phyloP scores from a whole-genome alignment of 2,329 filamentous ascomycete species.

The Ustulina deusta region DNA sequence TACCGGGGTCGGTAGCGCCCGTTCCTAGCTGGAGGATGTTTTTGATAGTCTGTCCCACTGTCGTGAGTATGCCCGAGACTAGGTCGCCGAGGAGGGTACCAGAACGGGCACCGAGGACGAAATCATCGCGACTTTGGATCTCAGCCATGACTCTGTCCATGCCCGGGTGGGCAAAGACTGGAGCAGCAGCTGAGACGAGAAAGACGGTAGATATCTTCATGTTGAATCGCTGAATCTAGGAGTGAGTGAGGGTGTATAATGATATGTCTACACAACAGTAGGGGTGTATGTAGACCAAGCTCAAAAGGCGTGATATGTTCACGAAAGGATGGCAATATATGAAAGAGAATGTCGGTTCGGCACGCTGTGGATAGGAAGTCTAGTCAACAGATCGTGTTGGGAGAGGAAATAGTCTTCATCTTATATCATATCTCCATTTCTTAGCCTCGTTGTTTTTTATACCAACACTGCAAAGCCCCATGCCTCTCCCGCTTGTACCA shows the following conservation, averaged over 20 bases:
- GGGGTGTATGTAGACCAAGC: neutral
- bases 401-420: neutral
- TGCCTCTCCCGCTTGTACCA: neutral
- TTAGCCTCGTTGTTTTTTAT: neutral
- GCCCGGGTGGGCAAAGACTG: conserved; percentile 45
- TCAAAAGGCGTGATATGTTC: neutral
- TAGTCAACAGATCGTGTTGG: neutral
- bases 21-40: conserved; percentile 40
- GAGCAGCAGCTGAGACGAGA: conserved; percentile 32
- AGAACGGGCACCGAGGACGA: conserved; percentile 38
- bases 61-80: conserved; percentile 22
- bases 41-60: conserved; percentile 42
- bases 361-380: neutral
- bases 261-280: neutral
- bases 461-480: neutral
- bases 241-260: neutral
- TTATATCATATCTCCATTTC: conserved; percentile 24
- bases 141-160: conserved; percentile 44
- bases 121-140: conserved; percentile 43
- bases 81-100: conserved; percentile 45
- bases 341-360: neutral
- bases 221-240: neutral
- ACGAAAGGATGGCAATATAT: neutral
- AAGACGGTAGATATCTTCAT: conserved; percentile 44
- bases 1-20: conserved; percentile 34